phyloP scores from a whole-genome alignment of 306 rosid genomes.

The Betula pendula region DNA sequence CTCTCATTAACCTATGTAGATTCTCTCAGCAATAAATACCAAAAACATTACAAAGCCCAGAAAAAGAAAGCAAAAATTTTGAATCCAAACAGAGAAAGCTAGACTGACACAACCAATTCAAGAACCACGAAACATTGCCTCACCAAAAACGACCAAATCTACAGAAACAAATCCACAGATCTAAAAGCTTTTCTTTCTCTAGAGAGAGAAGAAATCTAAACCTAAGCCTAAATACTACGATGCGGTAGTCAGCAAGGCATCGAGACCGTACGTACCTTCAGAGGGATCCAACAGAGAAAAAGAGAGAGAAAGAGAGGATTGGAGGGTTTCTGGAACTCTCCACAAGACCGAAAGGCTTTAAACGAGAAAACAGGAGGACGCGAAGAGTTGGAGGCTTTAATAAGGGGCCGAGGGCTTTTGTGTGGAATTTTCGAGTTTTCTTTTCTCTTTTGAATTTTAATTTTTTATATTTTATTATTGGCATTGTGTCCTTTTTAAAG shows the following conservation, averaged over 20 bases:
- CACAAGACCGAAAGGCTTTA: slow-evolving; percentile 15
- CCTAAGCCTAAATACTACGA: slow-evolving; percentile 30
- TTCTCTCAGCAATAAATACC: neutral
- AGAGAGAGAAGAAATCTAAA: neutral
- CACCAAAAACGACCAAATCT: slow-evolving; percentile 23
- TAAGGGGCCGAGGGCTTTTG: slow-evolving; percentile 33
- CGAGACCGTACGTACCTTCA: slow-evolving; percentile 40
- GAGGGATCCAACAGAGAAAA: slow-evolving; percentile 28
- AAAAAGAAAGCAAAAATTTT: neutral
- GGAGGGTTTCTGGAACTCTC: slow-evolving; percentile 48
- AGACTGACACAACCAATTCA: neutral
- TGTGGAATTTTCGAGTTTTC: slow-evolving; percentile 32
- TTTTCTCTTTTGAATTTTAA: neutral
- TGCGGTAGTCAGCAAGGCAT: neutral
- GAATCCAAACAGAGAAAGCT: neutral
- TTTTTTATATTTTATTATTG: too few relatives aligned
- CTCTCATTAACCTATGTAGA: neutral
- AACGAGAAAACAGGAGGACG: neutral
- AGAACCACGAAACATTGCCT: neutral
- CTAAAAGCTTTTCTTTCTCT: slow-evolving; percentile 20
- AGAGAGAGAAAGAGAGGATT: neutral
- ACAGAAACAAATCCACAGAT: slow-evolving; percentile 43
- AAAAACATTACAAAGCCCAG: neutral
- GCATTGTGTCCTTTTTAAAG: too few relatives aligned
- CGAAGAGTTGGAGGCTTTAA: neutral